These are phyloP conservation scores for Rhynchospora pubera DNA, from an alignment of 176 grass and related monocot genomes.

Conservation along the genomic window DNA sequence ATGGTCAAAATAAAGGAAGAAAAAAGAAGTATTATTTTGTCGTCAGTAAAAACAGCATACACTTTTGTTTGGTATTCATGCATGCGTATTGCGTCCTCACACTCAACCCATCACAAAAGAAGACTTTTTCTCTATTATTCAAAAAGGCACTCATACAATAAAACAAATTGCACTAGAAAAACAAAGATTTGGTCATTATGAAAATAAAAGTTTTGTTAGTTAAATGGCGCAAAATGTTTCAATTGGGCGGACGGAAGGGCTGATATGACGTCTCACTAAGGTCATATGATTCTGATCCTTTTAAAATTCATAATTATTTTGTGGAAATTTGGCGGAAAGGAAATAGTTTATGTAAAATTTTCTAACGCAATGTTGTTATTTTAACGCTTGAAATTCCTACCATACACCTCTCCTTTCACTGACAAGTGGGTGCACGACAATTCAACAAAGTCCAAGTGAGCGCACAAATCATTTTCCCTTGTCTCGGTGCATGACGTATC, in stretches of 20 bases:
- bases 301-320: not conserved
- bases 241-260: conserved; percentile 9
- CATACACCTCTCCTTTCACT: not conserved
- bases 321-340: not conserved
- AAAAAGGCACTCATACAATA: not conserved
- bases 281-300: not conserved
- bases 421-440: not conserved
- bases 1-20: not conserved
- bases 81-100: not conserved
- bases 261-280: not conserved
- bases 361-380: not conserved
- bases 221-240: not conserved
- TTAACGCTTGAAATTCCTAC: not conserved
- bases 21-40: not conserved
- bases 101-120: not conserved
- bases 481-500: conserved; percentile 9
- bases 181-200: not conserved
- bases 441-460: not conserved
- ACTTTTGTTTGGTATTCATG: not conserved
- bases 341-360: not conserved
- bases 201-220: not conserved
- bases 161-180: conserved; percentile 3
- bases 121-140: not conserved
- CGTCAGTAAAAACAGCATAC: not conserved
- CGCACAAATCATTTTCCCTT: not conserved